A percentile compares a stretch with the other conserved stretches of the same genome.
phyloP scores from a whole-genome alignment of 2,329 filamentous ascomycete species.

The Tolypocladium ovalisporum region DNA sequence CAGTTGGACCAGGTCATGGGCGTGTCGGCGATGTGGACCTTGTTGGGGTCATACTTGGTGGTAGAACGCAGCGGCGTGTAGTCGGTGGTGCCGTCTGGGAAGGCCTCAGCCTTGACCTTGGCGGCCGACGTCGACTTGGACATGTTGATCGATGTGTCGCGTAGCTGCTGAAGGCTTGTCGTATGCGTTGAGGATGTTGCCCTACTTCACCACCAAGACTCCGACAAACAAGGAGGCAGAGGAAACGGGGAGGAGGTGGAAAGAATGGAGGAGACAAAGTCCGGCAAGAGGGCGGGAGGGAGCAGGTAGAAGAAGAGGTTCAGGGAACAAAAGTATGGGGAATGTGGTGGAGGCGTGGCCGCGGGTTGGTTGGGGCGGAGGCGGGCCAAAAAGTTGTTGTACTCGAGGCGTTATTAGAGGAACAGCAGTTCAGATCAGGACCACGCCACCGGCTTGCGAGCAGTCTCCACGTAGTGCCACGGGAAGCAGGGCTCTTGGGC shows the following conservation, averaged over 20 bases:
- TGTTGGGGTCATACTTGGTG: constrained; percentile 44
- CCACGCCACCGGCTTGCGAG: not conserved
- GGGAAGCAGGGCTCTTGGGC: not conserved
- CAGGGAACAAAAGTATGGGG: constrained; percentile 2
- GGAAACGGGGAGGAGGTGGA: not conserved
- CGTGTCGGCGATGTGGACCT: constrained; percentile 76
- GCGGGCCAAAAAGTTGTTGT: constrained; percentile 7
- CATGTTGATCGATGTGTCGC: constrained; percentile 10
- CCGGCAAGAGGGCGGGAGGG: not conserved
- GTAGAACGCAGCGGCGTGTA: constrained; percentile 37
- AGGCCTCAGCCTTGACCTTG: constrained; percentile 27
- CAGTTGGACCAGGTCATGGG: constrained; percentile 75
- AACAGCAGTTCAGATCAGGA: not conserved
- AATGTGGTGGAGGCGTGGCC: not conserved
- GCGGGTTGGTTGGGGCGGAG: constrained; percentile 3
- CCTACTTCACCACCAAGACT: not conserved
- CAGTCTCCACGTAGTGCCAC: not conserved
- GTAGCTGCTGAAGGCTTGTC: not conserved
- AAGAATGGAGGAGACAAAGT: not conserved
- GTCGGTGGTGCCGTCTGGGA: constrained; percentile 43
- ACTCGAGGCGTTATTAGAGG: not conserved
- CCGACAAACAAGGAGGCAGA: not conserved
- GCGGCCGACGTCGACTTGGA: constrained; percentile 26
- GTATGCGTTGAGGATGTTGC: not conserved
- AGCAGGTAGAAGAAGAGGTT: not conserved